phyloP scores from a whole-genome alignment of 148 eudicot genomes.

The Persicaria maculosa region DNA sequence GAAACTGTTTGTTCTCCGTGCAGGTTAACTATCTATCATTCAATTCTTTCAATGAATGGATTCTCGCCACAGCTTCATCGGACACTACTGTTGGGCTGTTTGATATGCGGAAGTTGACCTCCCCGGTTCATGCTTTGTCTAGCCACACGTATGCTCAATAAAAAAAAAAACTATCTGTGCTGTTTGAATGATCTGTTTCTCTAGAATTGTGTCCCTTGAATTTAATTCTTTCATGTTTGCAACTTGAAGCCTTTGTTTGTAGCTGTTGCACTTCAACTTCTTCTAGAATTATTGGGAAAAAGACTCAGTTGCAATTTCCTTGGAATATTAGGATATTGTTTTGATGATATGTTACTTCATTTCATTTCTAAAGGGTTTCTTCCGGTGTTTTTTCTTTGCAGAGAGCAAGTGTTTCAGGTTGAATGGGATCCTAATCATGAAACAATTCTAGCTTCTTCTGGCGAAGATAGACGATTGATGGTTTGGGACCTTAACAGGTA shows the following conservation, averaged over 20 bases:
- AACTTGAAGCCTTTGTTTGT: neutral
- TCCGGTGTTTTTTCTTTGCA: constrained; percentile 19
- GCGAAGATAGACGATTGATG: constrained; percentile 93
- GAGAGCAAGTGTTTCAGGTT: constrained; percentile 95
- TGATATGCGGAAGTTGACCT: constrained; percentile 65
- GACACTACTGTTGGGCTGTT: constrained; percentile 89
- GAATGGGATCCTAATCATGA: constrained; percentile 99
- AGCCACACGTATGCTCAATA: constrained; percentile 58
- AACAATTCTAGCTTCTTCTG: constrained; percentile 82
- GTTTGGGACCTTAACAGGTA: constrained; percentile 99
- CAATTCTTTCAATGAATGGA: constrained; percentile 82
- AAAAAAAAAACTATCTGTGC: neutral
- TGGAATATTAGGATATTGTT: neutral
- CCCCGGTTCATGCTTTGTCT: constrained; percentile 66
- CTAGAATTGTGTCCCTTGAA: neutral
- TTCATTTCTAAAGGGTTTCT: neutral
- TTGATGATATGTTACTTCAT: neutral
- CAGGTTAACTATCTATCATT: constrained; percentile 96
- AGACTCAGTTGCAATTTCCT: neutral
- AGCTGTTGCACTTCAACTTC: neutral
- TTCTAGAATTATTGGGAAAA: neutral
- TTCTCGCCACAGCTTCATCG: constrained; percentile 90
- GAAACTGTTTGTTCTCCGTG: neutral
- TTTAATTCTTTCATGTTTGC: neutral
- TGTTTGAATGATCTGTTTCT: neutral